A percentile compares a stretch with the other conserved stretches of the same genome.
Conservation (phyloP, 2,329 filamentous ascomycete species). For the Colletotrichum lentis region DNA sequence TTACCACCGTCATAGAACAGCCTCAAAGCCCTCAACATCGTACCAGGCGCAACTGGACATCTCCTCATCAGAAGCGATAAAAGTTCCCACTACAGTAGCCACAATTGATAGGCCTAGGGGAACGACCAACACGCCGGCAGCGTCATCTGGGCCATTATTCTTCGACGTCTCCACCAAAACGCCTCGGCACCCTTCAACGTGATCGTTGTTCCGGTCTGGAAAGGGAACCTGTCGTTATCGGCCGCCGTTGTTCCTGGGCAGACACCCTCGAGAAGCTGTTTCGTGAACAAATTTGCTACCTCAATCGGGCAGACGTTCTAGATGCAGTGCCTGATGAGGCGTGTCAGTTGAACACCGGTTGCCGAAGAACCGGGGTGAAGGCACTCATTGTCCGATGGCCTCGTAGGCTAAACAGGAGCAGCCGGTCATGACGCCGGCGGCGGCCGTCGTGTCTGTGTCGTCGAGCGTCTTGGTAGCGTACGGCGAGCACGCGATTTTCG, state of each 20-base stretch:
- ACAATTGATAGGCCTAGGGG: neutral
- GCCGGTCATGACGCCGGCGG: neutral
- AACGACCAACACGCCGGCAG: neutral
- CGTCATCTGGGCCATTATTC: slow-evolving; percentile 10
- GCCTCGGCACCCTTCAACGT: neutral
- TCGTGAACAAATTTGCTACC: slow-evolving; percentile 13
- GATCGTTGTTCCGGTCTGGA: neutral
- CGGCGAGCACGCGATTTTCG: neutral
- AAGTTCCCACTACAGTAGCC: neutral
- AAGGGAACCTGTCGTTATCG: neutral
- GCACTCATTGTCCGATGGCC: slow-evolving; percentile 4
- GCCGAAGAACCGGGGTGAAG: no score
- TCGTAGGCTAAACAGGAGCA: slow-evolving; percentile 18
- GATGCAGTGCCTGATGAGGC: neutral
- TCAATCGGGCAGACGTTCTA: slow-evolving; percentile 2
- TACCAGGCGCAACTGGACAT: no score
- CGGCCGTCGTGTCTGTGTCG: neutral
- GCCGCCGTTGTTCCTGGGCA: slow-evolving; percentile 1
- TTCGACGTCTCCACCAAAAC: neutral
- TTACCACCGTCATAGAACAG: no score
- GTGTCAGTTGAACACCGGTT: neutral
- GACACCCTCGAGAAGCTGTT: slow-evolving; percentile 26
- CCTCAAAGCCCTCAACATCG: neutral
- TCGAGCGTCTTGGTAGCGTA: slow-evolving; percentile 9
- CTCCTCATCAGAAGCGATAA: neutral